Conservation (phyloP, 2,329 filamentous ascomycete species). For the Stagonosporopsis rhizophila region DNA sequence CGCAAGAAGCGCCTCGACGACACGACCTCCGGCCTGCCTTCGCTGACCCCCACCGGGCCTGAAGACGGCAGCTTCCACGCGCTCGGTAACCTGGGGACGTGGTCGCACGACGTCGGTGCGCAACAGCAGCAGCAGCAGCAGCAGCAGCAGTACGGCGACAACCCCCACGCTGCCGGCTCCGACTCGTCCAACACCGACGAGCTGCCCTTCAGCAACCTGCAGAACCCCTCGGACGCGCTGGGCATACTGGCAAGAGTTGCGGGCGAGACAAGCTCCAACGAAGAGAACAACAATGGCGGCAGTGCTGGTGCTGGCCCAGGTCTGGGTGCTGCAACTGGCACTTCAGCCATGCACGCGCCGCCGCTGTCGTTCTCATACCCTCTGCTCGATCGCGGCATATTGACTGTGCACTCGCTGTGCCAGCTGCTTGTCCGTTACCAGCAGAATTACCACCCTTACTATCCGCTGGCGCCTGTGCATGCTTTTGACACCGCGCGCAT, state of each 20-base stretch:
- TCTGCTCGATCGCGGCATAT: conserved; percentile 51
- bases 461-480: conserved; percentile 69
- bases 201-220: conserved; percentile 52
- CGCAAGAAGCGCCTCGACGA: conserved; percentile 56
- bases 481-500: conserved; percentile 64
- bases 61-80: conserved; percentile 46
- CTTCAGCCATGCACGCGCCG: conserved; percentile 25
- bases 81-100: conserved; percentile 48
- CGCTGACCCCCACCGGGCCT: conserved; percentile 39
- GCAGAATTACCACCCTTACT: conserved; percentile 72
- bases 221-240: conserved; percentile 58
- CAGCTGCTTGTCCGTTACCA: conserved; percentile 66
- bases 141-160: conserved; percentile 25
- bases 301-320: background rate
- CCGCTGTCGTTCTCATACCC: conserved; percentile 53
- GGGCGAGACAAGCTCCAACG: conserved; percentile 45
- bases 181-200: conserved; percentile 45
- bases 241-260: conserved; percentile 58
- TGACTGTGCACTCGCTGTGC: conserved; percentile 57
- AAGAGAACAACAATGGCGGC: conserved; percentile 25
- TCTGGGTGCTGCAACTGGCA: conserved; percentile 22
- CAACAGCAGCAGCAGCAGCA: no score
- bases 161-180: conserved; percentile 37
- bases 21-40: conserved; percentile 26
- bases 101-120: conserved; percentile 33